Base-by-base conservation (phyloP, 495 filamentous ascomycete species). In the Neurospora africana region DNA sequence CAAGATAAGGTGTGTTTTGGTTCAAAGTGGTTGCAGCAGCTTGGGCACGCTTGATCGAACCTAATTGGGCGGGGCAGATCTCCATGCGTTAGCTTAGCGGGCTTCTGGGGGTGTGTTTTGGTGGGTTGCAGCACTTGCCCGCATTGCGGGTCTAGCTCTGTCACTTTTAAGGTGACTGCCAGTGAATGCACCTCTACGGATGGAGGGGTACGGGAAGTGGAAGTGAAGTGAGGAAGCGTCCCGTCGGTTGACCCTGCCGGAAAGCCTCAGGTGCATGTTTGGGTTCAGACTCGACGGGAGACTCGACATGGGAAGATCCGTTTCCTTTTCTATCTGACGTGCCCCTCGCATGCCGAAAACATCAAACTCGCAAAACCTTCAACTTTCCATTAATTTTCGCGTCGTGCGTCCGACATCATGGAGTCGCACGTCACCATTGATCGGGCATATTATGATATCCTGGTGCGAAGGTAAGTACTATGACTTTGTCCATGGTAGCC, bases 381-480 rank as follows among this genome's bases (percentile, higher is more conserved):
- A 61, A 11, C 38, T 70, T 27, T 70, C 21, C 69, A 61, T 58
- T n/a, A n/a, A 23, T 37, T 38, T 58, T 39, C 69, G 47, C 37
- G 65, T 38, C 17, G 15, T 67, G 35, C 30, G 33, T 33, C 37
- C 38, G 69, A 36, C 72, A 80, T 70, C n/a, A 78, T 76, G 76
- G 70, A 72, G 58, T 76, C 74, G 4, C 43, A 15, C 70, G 83
- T 89, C 38, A 87, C 86, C 17, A 79, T 87, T 69, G 84, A 86
- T 67, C 85, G 83, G 70, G 79, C 75, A 10, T 85, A 88, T 78
- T 86, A 86, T 69, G 84, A 88, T 73, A 83, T 83, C 68, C 77
- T 88, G 47, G 69, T 88, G 21, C 84, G 84, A 73, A 84, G 85
- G 87, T 86, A 74, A 77, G 81, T 72, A 21, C n/a, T 65, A 11